Evolutionary conservation across 2,329 filamentous ascomycete species (phyloP), one percentile per base, ranked within the genome.

Genomic region (Blastomyces emzantsi): DNA sequence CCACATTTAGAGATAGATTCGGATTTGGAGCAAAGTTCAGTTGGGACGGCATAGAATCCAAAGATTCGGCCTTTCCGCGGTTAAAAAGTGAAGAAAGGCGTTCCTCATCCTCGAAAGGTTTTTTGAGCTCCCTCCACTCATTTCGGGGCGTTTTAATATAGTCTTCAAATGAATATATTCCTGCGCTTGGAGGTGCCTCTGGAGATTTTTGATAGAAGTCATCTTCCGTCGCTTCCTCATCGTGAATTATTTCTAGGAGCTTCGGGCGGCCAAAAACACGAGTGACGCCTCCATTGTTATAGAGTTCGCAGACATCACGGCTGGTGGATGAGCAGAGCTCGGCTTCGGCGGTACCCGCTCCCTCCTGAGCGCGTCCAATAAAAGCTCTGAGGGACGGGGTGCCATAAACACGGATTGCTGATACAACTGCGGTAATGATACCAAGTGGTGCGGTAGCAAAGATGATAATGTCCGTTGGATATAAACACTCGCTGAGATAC

Each of bases 151-250:
- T 11, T 47, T 60, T 7, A 73, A 63, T 1, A 71, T 73, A 49
- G 70, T 68, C 9, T 67, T 70, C 11, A 74, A 61, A 51, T 8
- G 45, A 19, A 36, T 41, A 65, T 8, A 70, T 73, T 22, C 72
- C 71, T 59, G 73, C 65, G 19, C 66, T 64, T 11, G 67, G 64
- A 7, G 28, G 45, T 2, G 59, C 63, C 19, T 70, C 60, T 6
- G 8, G 15, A 66, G 19, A 13, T 49, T 22, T 66, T 13, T 75
- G 69, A 2, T 67, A 71, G 0, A 73, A 70, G 67, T 78, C 75
- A 19, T 74, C 73, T 68, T 76, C 58, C 76, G 47, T 81, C 72
- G 67, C 82, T 78, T 0, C 75, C 77, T 13, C 33, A 75, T 68
- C 25, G 76, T 75, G 64, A 28, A 76, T 66, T 4, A 76, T 65